Evolutionary conservation across 768 basidiomycete species (phyloP).

Genomic region (Nidula microcarpa): DNA sequence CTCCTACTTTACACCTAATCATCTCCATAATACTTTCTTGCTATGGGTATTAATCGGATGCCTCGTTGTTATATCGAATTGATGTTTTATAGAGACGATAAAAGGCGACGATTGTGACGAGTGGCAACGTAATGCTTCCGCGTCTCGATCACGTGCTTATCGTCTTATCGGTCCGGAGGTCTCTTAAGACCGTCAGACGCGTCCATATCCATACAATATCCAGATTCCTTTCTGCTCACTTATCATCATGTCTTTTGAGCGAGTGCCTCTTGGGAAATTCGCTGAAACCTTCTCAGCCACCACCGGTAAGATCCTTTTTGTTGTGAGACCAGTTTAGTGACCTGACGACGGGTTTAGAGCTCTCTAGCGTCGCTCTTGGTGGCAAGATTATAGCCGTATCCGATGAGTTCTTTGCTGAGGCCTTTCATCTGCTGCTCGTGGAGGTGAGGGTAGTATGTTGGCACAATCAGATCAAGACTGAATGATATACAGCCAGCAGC

Average conservation of each 20-base stretch:
- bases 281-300: constrained; percentile 39
- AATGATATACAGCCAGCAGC: constrained; percentile 76
- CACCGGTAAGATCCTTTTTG: constrained; percentile 40
- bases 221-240: constrained; percentile 2
- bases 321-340: neutral
- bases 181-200: neutral
- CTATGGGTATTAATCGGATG: too few species aligned
- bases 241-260: constrained; percentile 37
- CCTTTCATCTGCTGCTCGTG: constrained; percentile 76
- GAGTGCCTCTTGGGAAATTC: constrained; percentile 45
- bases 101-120: too few species aligned
- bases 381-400: constrained; percentile 73
- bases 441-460: constrained; percentile 46
- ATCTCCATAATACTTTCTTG: too few species aligned
- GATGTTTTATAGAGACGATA: too few species aligned
- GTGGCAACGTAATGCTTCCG: too few species aligned
- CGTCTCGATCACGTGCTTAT: too few species aligned
- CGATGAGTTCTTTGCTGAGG: constrained; percentile 96
- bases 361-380: constrained; percentile 84
- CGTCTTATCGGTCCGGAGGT: too few species aligned
- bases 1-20: too few species aligned
- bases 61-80: too few species aligned
- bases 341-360: constrained; percentile 47
- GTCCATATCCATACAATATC: too few species aligned
- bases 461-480: constrained; percentile 3